A percentile compares a stretch with the other conserved stretches of the same genome.
phyloP scores from a whole-genome alignment of 441 rosid species.

The Corymbia citriodora region DNA sequence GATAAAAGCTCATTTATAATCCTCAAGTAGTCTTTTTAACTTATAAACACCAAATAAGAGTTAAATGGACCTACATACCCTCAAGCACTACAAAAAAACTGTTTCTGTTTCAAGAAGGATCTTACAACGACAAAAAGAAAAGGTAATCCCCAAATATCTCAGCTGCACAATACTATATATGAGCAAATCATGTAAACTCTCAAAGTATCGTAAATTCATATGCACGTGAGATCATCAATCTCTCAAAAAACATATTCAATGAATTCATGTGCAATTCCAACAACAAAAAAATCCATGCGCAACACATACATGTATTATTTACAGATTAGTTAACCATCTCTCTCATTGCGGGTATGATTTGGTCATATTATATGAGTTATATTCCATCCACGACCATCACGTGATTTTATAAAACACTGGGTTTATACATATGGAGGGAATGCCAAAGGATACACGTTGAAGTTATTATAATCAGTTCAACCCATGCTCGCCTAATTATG shows the following conservation, averaged over 20 bases:
- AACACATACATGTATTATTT: background rate
- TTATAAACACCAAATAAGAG: too few relatives aligned
- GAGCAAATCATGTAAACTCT: background rate
- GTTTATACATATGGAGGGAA: too few relatives aligned
- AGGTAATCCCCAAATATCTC: background rate
- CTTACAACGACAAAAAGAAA: background rate
- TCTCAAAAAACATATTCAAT: background rate
- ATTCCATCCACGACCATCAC: background rate
- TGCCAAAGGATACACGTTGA: too few relatives aligned
- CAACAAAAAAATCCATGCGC: too few relatives aligned
- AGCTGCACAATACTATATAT: background rate
- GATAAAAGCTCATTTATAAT: too few relatives aligned
- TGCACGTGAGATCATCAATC: background rate
- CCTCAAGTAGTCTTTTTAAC: too few relatives aligned
- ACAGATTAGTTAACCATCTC: background rate
- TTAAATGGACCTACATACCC: too few relatives aligned
- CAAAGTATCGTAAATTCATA: fast-evolving
- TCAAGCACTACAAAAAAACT: background rate
- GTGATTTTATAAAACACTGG: too few relatives aligned
- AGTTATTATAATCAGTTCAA: background rate
- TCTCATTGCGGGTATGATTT: background rate
- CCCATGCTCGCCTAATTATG: background rate
- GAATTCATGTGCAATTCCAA: background rate
- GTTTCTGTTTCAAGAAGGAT: background rate
- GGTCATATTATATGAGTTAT: background rate